Conservation (phyloP, 441 rosid genomes). For the Cnidoscolus chayamansa region DNA sequence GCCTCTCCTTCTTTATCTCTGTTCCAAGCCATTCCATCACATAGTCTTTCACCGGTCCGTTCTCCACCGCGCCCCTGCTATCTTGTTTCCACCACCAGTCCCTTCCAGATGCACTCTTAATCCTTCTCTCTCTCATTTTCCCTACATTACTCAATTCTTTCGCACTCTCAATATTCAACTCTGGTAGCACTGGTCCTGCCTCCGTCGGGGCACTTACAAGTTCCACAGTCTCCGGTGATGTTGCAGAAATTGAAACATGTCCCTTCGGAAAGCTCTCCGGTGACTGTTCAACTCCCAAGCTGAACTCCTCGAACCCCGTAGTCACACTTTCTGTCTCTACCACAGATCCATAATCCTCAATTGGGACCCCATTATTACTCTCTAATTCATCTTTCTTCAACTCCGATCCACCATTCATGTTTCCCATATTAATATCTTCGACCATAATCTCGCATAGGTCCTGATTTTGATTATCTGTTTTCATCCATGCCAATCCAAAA, state of each 20-base stretch:
- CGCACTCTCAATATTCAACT: conserved; percentile 37
- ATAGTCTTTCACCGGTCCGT: conserved; percentile 63
- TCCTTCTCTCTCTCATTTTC: conserved; percentile 29
- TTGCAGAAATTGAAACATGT: conserved; percentile 19
- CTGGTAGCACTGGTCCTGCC: conserved; percentile 24
- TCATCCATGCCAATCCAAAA: conserved; percentile 78
- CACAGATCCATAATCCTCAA: conserved; percentile 62
- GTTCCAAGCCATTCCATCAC: conserved; percentile 93
- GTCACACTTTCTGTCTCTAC: conserved; percentile 72
- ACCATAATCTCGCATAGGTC: conserved; percentile 32
- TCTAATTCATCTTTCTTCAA: conserved; percentile 36
- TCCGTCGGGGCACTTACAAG: conserved; percentile 42
- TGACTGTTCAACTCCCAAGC: conserved; percentile 54
- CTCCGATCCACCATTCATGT: conserved; percentile 29
- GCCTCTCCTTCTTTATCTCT: conserved; percentile 22
- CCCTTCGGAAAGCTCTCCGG: conserved; percentile 37
- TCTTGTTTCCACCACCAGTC: conserved; percentile 24
- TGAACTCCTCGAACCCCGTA: conserved; percentile 61
- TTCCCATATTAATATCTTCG: conserved; percentile 20
- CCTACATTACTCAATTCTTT: conserved; percentile 23
- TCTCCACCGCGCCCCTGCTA: conserved; percentile 28
- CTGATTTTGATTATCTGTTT: conserved; percentile 36
- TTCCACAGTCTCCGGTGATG: conserved; percentile 32
- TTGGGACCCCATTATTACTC: conserved; percentile 30
- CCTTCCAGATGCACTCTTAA: conserved; percentile 36